Base-by-base conservation (phyloP, 148 eudicot genomes). In the Polygonum aviculare region DNA sequence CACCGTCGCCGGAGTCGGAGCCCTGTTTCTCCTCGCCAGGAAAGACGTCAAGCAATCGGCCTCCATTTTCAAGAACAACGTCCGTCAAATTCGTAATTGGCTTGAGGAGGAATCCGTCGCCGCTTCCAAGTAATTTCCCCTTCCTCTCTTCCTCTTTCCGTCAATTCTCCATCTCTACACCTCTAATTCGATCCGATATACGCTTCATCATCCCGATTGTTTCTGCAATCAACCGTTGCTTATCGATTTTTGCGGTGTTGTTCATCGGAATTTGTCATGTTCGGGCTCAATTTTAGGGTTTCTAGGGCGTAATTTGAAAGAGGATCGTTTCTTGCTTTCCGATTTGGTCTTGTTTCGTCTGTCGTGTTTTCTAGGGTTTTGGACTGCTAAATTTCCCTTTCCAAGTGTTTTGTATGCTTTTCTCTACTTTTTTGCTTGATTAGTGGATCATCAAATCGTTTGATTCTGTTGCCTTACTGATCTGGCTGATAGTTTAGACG, bases 41-140 rank as follows among this genome's bases (percentile, higher is more conserved):
- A 90, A 87, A 74, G 98, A 93, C 54, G 92, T 93, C 69, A 93
- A 84, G 75, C 86, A 88, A 22, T 85, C 96, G 10, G 92, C 98
- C 75, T 7, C 92, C 44, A 85, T 91, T 35, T 91, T 90, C 90
- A 87, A 78, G 74, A 88, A 93, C 21, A 93, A 93, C 82, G 86
- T 89, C 60, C 83, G 85, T 54, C 98, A 93, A 40, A 90, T 93
- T 78, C 98, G 96, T 12, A 81, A 81, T 73, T 93, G 98, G 98
- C 87, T 93, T 36, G 96, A 93, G 78, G 90, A 93, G 78, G 98
- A 91, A 76, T 89, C 96, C 57, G 74, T 83, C 12, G 22, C 88
- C 62, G 84, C 95, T 19, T 87, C 93, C 60, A 90, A 90, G 97
- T 93, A 72, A 93, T 33, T 26, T 26, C 31, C 69, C n/a, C 45